Percentiles rank a stretch among this genome's conserved stretches.
Conservation (phyloP, 345 rosid species). For the Gossypium bickii region DNA sequence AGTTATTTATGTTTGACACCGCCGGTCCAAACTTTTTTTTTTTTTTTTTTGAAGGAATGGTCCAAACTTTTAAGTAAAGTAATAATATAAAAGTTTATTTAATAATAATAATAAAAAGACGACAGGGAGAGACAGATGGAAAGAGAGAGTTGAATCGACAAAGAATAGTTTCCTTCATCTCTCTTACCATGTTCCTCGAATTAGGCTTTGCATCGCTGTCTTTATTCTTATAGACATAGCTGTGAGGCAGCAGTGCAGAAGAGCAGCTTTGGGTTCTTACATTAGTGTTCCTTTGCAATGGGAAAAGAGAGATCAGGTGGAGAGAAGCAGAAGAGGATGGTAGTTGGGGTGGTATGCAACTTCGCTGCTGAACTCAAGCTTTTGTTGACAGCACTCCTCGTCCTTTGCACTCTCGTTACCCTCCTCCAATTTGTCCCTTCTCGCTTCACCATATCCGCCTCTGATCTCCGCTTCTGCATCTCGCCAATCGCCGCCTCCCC, state of each 20-base stretch:
- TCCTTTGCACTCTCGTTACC: slow-evolving; percentile 62
- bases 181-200: background rate
- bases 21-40: too few relatives aligned
- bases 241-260: background rate
- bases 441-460: slow-evolving; percentile 63
- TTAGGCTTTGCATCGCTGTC: background rate
- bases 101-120: background rate
- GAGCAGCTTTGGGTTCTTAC: background rate
- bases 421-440: slow-evolving; percentile 69
- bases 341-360: slow-evolving; percentile 50
- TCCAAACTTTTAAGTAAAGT: background rate
- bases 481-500: slow-evolving; percentile 42
- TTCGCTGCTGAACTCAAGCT: slow-evolving; percentile 77
- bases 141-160: background rate
- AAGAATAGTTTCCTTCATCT: background rate
- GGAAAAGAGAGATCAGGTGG: slow-evolving; percentile 41
- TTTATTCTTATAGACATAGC: background rate
- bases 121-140: background rate
- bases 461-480: slow-evolving; percentile 79
- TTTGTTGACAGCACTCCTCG: slow-evolving; percentile 47
- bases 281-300: slow-evolving; percentile 26
- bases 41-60: too few relatives aligned
- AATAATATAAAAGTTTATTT: background rate
- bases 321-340: slow-evolving; percentile 35
- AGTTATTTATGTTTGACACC: too few relatives aligned